Base-by-base conservation (phyloP, 2,329 filamentous ascomycete genomes). In the Cryphonectria japonica region DNA sequence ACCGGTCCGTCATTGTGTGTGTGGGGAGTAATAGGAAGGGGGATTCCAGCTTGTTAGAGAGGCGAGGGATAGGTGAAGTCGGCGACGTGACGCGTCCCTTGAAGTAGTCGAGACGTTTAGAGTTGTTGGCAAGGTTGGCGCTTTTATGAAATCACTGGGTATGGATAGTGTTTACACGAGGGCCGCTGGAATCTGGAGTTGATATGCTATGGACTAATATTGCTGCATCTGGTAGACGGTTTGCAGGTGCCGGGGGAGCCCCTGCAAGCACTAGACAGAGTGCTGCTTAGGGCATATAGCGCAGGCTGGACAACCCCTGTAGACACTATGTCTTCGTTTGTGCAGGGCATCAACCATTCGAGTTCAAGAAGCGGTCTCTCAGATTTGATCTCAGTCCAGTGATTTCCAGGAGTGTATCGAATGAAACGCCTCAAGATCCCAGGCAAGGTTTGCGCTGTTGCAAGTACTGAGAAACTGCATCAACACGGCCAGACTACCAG, bases 1-100 rank as follows among this genome's bases (percentile, higher is more conserved):
- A 73, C 57, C 76, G 74, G 65, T 77, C 76, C 7, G 74, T 71
- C 76, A 77, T 77, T 29, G 26, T 71, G 64, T 11, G 19, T 50
- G 46, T n/a, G 46, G 34, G 34, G 5, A 50, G 19, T n/a, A 11
- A 19, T n/a, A 50, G 46, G 46, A 50, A 22, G 13, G 50, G 50
- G 5, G 26, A 13, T 11, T 61, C 46, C 37, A 29, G 34, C 41
- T 34, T 11, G 9, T 1, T 34, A n/a, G 16, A 8, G n/a, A 71
- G 50, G 13, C 50, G 22, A 54, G 11, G 22, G 0, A 19, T n/a
- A 14, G 39, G 16, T 32, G 26, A 22, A 32, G 26, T 32, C 13
- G 16, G 29, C 2, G n/a, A 2, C 29, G 5, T 60, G 29, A 4
- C 13, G 13, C 6, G 26, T 34, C 19, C 46, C 19, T n/a, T 50